A percentile compares a stretch with the other conserved stretches of the same genome.
Evolutionary conservation across 1,139 yeast species (phyloP).

Genomic region (Yamadazyma trypodendri): DNA sequence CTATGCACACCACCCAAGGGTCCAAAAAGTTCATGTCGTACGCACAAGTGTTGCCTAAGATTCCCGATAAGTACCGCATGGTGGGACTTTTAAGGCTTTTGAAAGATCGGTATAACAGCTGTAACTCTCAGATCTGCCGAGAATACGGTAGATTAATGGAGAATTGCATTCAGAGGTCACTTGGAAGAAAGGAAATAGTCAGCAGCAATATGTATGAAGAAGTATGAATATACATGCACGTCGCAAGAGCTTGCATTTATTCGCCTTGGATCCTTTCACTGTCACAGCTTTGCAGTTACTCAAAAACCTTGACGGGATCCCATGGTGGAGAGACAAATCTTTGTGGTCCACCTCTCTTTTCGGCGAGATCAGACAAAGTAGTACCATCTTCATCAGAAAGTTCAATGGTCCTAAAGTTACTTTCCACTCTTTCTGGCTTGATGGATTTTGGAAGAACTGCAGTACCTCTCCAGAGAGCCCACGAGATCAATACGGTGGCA

Average conservation of each 20-base stretch:
- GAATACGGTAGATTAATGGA: conserved; percentile 55
- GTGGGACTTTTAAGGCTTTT: conserved; percentile 37
- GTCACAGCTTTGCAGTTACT: conserved; percentile 8
- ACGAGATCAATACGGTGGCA: conserved; percentile 65
- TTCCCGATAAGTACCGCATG: conserved; percentile 25
- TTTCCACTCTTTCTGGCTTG: conserved; percentile 55
- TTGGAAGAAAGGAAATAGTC: conserved; percentile 46
- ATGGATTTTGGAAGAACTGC: conserved; percentile 75
- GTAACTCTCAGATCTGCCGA: conserved; percentile 58
- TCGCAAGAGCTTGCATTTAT: not conserved
- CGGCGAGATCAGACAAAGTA: conserved; percentile 41
- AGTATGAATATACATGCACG: not conserved
- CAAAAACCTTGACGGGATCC: conserved; percentile 25
- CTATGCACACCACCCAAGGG: conserved; percentile 5
- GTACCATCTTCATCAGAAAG: conserved; percentile 56
- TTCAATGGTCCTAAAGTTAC: conserved; percentile 53
- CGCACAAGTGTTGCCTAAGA: conserved; percentile 15
- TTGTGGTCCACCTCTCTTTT: conserved; percentile 44
- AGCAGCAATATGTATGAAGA: conserved; percentile 50
- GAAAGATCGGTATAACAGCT: conserved; percentile 34
- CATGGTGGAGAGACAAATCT: conserved; percentile 49
- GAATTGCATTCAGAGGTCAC: conserved; percentile 54
- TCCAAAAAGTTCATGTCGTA: conserved; percentile 12
- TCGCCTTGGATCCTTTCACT: conserved; percentile 11
- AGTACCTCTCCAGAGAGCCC: conserved; percentile 71